Base-by-base conservation (phyloP, 805 yeast species). In the Blastobotrys muscicola region DNA sequence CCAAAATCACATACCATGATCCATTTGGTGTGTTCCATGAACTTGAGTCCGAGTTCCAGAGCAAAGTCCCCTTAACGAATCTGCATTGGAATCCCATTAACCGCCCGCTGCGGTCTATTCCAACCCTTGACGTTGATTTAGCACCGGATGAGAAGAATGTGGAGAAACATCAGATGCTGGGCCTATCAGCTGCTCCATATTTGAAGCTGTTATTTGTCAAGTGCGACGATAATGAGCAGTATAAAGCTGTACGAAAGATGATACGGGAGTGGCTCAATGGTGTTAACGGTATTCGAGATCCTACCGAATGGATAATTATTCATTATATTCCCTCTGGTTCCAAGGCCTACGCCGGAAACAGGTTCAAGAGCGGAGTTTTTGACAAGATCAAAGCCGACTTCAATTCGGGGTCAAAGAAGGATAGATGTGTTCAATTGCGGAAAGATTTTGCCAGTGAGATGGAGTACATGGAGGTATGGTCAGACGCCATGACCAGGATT, bases 181-280 rank as follows among this genome's bases (percentile, higher is more conserved):
- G 66, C 2, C 49, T 68, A 8, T 61, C 64, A n/a, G 59, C 62
- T 34, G 62, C 70, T 4, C 77, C 83, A 1, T 78, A 81, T 51
- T 65, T 84, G 38, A 72, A 81, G 50, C 56, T 87, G 14, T 78
- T 90, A 67, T 74, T 89, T 44, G 70, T 90, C 6, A 72, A 72
- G 44, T 75, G 81, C 47, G 78, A 75, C 4, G 75, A 74, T 36
- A 59, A 82, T 13, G 97, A 90, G 11, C 75, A 75, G 1, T 90
- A 90, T 60, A 69, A 94, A 47, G 61, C 82, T 0, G 86, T 83
- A 0, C 72, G 98, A 33, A 95, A 94, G 1, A 66, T 86, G 50
- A 76, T 89, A 15, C 72, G 71, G 39, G 92, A 82, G 51, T 92
- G 98, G 97, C 66, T 84, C 20, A 67, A 34, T 50, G 62, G 33